Evolutionary conservation across 805 yeast species (phyloP).

Genomic region (Zygosaccharomyces siamensis): DNA sequence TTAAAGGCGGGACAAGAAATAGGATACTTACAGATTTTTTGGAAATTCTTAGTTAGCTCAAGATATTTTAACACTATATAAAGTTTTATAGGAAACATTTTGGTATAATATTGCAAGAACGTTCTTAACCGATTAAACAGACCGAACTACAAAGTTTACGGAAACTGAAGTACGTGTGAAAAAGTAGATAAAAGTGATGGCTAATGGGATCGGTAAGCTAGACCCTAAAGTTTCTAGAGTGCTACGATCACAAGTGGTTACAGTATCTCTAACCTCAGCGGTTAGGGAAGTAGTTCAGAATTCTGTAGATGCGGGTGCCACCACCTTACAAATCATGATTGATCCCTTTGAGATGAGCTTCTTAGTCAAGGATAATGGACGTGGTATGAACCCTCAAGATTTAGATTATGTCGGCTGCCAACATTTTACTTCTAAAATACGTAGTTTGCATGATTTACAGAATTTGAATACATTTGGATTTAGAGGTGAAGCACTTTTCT

Average conservation of each 20-base stretch:
- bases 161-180: not conserved
- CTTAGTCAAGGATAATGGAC: slow-evolving; percentile 62
- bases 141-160: not conserved
- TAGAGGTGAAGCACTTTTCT: slow-evolving; percentile 65
- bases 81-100: slow-evolving; percentile 1
- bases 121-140: not conserved
- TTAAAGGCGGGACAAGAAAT: not conserved
- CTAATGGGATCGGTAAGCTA: slow-evolving; percentile 15
- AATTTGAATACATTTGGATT: slow-evolving; percentile 52
- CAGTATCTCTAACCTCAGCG: slow-evolving; percentile 39
- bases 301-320: slow-evolving; percentile 51
- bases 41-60: not conserved
- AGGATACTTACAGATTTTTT: not conserved
- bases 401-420: slow-evolving; percentile 43
- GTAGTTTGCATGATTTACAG: slow-evolving; percentile 36
- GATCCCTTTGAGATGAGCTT: slow-evolving; percentile 36
- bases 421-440: slow-evolving; percentile 54
- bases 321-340: slow-evolving; percentile 34
- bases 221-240: slow-evolving; percentile 13
- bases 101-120: slow-evolving; percentile 3
- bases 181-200: slow-evolving; percentile 8
- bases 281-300: slow-evolving; percentile 50
- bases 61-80: not conserved
- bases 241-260: slow-evolving; percentile 35
- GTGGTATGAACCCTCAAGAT: slow-evolving; percentile 53